phyloP scores from a whole-genome alignment of 257 asterid genomes.

The Solanum paucissectum region DNA sequence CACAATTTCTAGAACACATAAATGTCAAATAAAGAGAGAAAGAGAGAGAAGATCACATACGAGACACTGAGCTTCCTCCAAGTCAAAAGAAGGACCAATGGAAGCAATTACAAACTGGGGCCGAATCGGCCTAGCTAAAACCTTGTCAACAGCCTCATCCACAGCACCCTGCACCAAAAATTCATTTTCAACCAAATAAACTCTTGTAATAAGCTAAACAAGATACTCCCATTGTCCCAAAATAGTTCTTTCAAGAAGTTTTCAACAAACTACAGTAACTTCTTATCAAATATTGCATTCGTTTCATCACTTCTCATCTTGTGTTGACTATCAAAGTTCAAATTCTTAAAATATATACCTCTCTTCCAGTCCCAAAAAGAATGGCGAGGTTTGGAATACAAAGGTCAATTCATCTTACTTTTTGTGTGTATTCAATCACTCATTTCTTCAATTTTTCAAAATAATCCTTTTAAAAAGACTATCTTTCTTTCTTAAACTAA shows the following conservation, averaged over 20 bases:
- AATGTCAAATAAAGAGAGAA: neutral
- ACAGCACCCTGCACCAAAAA: conserved; percentile 49
- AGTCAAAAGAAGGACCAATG: conserved; percentile 35
- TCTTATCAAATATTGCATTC: neutral
- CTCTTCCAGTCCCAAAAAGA: neutral
- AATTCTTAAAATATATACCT: neutral
- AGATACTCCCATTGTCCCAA: neutral
- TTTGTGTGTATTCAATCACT: neutral
- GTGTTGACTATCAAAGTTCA: neutral
- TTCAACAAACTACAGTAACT: neutral
- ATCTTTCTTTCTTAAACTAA: neutral
- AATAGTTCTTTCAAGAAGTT: neutral
- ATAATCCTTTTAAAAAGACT: neutral
- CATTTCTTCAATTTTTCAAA: neutral
- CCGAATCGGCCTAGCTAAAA: conserved; percentile 52
- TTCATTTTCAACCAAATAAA: neutral
- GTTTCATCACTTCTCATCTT: neutral
- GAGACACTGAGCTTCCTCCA: conserved; percentile 33
- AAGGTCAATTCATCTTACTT: neutral
- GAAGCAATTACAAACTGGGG: conserved; percentile 79
- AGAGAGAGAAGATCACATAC: conserved; percentile 17
- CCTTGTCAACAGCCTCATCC: conserved; percentile 63
- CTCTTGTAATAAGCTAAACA: neutral
- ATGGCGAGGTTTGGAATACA: neutral
- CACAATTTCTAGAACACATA: neutral